Percentiles rank a stretch among this genome's conserved stretches.
Conservation (phyloP, 768 basidiomycete species). For the Cubamyces sp. region DNA sequence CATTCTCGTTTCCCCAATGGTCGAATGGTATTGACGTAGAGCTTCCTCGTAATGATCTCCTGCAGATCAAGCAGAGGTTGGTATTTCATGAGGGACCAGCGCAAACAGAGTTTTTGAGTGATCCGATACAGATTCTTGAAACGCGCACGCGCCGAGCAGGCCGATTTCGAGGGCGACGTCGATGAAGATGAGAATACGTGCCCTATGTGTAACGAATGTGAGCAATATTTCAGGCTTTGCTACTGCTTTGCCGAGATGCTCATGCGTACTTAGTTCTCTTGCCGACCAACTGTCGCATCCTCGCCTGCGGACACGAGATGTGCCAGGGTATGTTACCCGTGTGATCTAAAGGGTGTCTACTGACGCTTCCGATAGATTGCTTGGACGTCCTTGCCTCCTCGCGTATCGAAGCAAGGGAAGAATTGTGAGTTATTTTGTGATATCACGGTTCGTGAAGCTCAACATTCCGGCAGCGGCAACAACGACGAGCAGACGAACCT, state of each 20-base stretch:
- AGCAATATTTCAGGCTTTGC: neutral
- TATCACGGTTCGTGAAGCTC: neutral
- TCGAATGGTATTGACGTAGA: neutral
- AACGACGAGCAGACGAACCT: constrained; percentile 60
- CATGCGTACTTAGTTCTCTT: constrained; percentile 44
- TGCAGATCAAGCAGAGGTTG: constrained; percentile 44
- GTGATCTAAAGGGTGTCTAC: neutral
- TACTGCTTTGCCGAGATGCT: neutral
- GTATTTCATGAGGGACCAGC: neutral
- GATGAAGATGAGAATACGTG: constrained; percentile 54
- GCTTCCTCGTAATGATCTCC: neutral
- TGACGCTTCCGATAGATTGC: constrained; percentile 47
- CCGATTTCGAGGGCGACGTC: constrained; percentile 54
- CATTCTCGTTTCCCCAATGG: neutral
- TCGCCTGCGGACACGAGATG: constrained; percentile 68
- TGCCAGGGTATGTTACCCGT: constrained; percentile 52
- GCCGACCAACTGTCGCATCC: constrained; percentile 57
- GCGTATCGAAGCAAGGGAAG: constrained; percentile 57
- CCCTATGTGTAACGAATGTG: constrained; percentile 70
- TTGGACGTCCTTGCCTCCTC: constrained; percentile 55
- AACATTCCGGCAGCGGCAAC: constrained; percentile 45
- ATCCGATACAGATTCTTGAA: constrained; percentile 45
- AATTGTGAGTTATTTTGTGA: constrained; percentile 50
- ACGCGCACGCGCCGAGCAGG: constrained; percentile 49
- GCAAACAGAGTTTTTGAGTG: neutral